Evolutionary conservation across 208 protist species (phyloP).

Genomic region (Lotmaria passim): DNA sequence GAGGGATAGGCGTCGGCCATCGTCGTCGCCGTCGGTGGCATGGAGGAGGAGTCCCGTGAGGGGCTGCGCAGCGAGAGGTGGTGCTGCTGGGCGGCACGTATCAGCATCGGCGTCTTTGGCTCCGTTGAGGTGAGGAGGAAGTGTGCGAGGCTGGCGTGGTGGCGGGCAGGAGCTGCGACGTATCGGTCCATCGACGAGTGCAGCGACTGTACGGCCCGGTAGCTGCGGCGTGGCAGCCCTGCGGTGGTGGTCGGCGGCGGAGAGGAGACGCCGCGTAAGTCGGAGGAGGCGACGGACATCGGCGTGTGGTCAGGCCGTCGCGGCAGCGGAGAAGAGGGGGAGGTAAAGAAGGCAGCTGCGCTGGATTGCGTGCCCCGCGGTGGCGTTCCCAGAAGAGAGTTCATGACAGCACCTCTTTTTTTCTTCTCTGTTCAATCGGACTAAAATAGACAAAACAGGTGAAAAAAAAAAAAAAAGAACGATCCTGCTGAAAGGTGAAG

Average conservation of each 20-base stretch:
- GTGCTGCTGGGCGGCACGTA: conserved; percentile 33
- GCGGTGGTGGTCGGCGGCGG: neutral
- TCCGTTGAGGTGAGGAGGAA: conserved; percentile 85
- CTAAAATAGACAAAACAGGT: no score
- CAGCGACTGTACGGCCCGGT: conserved; percentile 2
- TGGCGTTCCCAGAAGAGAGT: conserved; percentile 13
- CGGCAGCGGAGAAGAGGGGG: conserved; percentile 17
- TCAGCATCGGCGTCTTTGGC: conserved; percentile 56
- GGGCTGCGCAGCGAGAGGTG: conserved; percentile 29
- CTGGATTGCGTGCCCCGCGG: conserved; percentile 6
- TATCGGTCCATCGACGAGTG: conserved; percentile 64
- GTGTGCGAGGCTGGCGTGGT: conserved; percentile 67
- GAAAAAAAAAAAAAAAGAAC: no score
- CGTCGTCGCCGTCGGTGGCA: neutral
- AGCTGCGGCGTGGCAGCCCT: neutral
- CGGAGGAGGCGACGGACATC: neutral
- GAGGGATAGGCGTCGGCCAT: conserved; percentile 13
- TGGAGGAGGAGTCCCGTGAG: conserved; percentile 18
- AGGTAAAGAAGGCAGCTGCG: conserved; percentile 15
- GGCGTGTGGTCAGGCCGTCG: conserved; percentile 17
- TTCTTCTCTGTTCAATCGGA: conserved; percentile 23
- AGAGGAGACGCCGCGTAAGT: conserved; percentile 3
- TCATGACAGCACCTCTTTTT: conserved; percentile 10
- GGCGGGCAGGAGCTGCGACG: conserved; percentile 60
- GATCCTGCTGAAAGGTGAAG: no score